Percentiles rank a stretch among this genome's conserved stretches.
Conservation (phyloP, 441 rosid species). For the Syzygium syzygioides region DNA sequence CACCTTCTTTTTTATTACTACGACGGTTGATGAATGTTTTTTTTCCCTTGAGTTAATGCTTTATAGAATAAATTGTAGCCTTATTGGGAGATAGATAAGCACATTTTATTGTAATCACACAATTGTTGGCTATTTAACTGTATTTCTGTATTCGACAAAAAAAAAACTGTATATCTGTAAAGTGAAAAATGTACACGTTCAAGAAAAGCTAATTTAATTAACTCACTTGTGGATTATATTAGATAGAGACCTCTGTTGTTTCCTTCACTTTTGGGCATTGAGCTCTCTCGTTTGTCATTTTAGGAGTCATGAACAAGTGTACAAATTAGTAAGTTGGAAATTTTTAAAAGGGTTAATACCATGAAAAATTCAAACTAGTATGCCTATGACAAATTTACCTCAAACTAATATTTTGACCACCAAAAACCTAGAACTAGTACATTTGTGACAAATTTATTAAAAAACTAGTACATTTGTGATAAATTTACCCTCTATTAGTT, state of each 20-base stretch:
- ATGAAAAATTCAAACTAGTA: too few relatives aligned
- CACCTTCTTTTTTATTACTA: not conserved
- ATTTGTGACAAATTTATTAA: too few relatives aligned
- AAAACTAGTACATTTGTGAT: too few relatives aligned
- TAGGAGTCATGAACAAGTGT: not conserved
- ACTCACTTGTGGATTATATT: not conserved
- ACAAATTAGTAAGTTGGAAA: not conserved
- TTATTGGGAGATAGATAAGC: not conserved
- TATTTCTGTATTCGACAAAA: not conserved
- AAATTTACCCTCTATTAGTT: too few relatives aligned
- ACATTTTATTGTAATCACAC: not conserved
- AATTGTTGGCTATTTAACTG: not conserved
- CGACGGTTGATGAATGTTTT: not conserved
- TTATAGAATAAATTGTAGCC: not conserved
- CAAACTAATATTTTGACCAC: too few relatives aligned
- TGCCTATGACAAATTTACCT: too few relatives aligned
- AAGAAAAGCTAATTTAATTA: not conserved
- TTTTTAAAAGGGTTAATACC: not conserved
- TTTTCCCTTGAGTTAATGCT: not conserved
- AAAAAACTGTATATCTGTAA: not conserved
- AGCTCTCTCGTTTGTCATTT: not conserved
- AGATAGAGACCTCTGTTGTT: not conserved
- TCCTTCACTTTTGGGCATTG: not conserved
- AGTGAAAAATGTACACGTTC: not conserved
- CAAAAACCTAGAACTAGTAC: too few relatives aligned